Percentiles rank a stretch among this genome's conserved stretches.
Evolutionary conservation across 2,329 filamentous ascomycete genomes (phyloP).

Genomic region (Sporothrix variecibatus): DNA sequence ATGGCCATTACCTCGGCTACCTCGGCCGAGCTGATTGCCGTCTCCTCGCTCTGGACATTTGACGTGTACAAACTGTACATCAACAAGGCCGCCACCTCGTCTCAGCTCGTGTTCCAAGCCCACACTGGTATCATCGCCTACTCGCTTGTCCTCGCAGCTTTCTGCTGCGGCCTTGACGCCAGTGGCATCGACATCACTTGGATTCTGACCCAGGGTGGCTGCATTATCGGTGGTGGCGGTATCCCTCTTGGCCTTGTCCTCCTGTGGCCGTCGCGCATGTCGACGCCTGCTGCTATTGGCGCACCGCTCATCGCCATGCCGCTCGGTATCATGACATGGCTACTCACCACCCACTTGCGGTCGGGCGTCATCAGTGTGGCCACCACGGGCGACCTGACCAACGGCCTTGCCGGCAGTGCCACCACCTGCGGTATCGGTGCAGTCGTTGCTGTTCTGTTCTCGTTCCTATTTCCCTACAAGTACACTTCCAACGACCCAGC

Average conservation of each 20-base stretch:
- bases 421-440: slow-evolving; percentile 41
- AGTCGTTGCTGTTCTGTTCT: slow-evolving; percentile 39
- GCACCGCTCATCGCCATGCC: slow-evolving; percentile 41
- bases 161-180: slow-evolving; percentile 43
- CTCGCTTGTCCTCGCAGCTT: slow-evolving; percentile 38
- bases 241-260: slow-evolving; percentile 42
- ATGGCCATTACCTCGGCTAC: slow-evolving; percentile 51
- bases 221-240: slow-evolving; percentile 44
- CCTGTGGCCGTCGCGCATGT: slow-evolving; percentile 42
- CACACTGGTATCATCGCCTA: slow-evolving; percentile 41
- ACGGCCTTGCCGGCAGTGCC: slow-evolving; percentile 44
- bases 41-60: slow-evolving; percentile 43
- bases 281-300: slow-evolving; percentile 40
- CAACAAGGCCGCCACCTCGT: slow-evolving; percentile 34
- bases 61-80: slow-evolving; percentile 45
- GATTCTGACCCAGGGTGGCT: slow-evolving; percentile 44
- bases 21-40: slow-evolving; percentile 47
- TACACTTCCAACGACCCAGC: slow-evolving; percentile 15
- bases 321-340: slow-evolving; percentile 42
- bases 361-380: slow-evolving; percentile 40
- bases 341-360: slow-evolving; percentile 40
- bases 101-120: slow-evolving; percentile 37
- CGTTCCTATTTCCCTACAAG: slow-evolving; percentile 39
- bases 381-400: slow-evolving; percentile 42
- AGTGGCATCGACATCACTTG: slow-evolving; percentile 43